Conservation (phyloP, 1,284 basidiomycete species). For the Phlebopus sp. region DNA sequence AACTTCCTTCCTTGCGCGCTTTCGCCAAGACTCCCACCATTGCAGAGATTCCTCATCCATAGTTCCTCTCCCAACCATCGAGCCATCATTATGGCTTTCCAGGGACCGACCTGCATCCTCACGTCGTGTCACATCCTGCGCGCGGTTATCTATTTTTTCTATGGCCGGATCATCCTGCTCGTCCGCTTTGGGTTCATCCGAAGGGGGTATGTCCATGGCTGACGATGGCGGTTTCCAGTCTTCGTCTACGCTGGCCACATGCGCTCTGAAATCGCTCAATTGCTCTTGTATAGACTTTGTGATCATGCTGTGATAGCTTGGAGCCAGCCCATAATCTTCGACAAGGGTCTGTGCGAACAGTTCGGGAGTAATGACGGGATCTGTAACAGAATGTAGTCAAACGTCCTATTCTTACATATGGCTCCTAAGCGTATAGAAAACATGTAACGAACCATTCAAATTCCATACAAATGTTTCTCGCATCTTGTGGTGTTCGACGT, state of each 20-base stretch:
- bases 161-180: constrained; percentile 37
- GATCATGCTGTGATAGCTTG: constrained; percentile 73
- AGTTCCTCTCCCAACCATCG: constrained; percentile 40
- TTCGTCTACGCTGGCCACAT: constrained; percentile 48
- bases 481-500: constrained; percentile 88
- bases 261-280: constrained; percentile 74
- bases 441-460: constrained; percentile 64
- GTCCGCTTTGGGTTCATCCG: constrained; percentile 27
- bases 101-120: constrained; percentile 9
- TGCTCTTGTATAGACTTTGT: constrained; percentile 86
- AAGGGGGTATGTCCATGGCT: constrained; percentile 20
- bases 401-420: neutral
- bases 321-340: constrained; percentile 85
- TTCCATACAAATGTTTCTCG: constrained; percentile 99
- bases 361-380: constrained; percentile 86
- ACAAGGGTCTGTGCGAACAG: constrained; percentile 87
- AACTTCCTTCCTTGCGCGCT: constrained; percentile 30
- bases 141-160: constrained; percentile 28
- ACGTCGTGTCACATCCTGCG: constrained; percentile 2
- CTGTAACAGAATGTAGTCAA: constrained; percentile 38
- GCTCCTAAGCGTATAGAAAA: neutral
- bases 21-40: constrained; percentile 77
- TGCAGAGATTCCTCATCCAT: constrained; percentile 49
- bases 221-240: constrained; percentile 27
- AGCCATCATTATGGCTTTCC: constrained; percentile 24